These are phyloP conservation scores for Crotalaria pallida DNA, from an alignment of 306 rosid species.

Conservation along the genomic window DNA sequence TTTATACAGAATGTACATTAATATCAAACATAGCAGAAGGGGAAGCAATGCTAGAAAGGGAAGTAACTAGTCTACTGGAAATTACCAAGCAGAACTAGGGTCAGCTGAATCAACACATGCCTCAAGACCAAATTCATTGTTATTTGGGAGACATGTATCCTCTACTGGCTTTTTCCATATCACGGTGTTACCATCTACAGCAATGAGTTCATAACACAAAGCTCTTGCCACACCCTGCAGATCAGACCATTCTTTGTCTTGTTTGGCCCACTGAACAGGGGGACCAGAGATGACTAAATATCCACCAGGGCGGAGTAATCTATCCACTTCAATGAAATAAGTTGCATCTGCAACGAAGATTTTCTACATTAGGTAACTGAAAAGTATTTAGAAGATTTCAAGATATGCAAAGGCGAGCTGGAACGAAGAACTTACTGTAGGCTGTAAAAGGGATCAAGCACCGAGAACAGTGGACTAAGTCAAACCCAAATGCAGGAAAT, in stretches of 20 bases:
- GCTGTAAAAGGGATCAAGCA: constrained; percentile 97
- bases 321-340: constrained; percentile 92
- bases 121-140: constrained; percentile 79
- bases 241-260: constrained; percentile 99
- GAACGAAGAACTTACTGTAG: constrained; percentile 60
- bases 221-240: constrained; percentile 93
- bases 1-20: neutral
- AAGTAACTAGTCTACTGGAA: constrained; percentile 4
- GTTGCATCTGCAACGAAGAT: constrained; percentile 69
- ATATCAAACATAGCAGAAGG: neutral
- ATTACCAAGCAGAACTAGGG: constrained; percentile 83
- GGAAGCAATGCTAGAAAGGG: neutral
- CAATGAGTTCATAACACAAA: constrained; percentile 84
- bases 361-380: constrained; percentile 23
- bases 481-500: constrained; percentile 87
- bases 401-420: constrained; percentile 2
- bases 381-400: constrained; percentile 1
- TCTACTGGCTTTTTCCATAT: constrained; percentile 88
- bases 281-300: constrained; percentile 91
- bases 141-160: constrained; percentile 72
- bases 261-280: constrained; percentile 95
- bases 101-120: constrained; percentile 73
- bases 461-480: constrained; percentile 92
- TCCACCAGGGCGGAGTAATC: constrained; percentile 96
- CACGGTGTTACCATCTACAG: constrained; percentile 88